Conservation (phyloP, 345 rosid species). For the Anastatica hierochuntica region DNA sequence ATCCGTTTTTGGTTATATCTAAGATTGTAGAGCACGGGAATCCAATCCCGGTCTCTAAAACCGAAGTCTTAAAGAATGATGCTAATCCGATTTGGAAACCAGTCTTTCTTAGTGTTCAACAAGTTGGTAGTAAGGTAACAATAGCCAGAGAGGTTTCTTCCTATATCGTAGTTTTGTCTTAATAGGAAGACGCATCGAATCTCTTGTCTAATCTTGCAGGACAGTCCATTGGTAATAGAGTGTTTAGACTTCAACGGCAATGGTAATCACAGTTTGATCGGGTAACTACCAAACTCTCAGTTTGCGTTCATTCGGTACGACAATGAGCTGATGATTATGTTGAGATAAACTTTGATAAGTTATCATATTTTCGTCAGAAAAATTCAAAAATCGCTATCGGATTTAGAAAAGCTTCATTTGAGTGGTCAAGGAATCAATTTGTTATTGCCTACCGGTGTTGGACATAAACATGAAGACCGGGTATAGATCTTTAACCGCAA, state of each 20-base stretch:
- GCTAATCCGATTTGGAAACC: constrained; percentile 66
- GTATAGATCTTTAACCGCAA: constrained; percentile 25
- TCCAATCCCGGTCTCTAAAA: constrained; percentile 72
- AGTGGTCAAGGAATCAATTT: constrained; percentile 45
- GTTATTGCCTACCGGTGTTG: constrained; percentile 42
- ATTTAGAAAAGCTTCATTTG: constrained; percentile 57
- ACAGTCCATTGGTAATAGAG: constrained; percentile 24
- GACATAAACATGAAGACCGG: constrained; percentile 51
- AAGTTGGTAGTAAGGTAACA: constrained; percentile 85
- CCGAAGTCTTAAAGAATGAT: constrained; percentile 81
- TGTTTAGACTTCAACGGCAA: constrained; percentile 26
- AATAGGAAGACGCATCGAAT: not conserved
- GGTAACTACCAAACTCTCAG: constrained; percentile 2
- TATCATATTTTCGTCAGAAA: constrained; percentile 47
- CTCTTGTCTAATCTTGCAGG: constrained; percentile 20
- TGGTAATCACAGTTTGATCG: constrained; percentile 25
- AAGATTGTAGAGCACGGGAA: constrained; percentile 52
- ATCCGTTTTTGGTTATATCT: constrained; percentile 83
- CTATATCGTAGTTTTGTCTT: not conserved
- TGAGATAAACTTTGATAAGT: constrained; percentile 10
- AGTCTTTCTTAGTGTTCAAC: constrained; percentile 63
- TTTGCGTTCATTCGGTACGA: not conserved
- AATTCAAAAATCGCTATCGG: constrained; percentile 63
- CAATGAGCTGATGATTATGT: no score
- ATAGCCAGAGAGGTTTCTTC: constrained; percentile 6